Conservation (phyloP, 1,139 yeast genomes). For the Meyerozyma guilliermondii region DNA sequence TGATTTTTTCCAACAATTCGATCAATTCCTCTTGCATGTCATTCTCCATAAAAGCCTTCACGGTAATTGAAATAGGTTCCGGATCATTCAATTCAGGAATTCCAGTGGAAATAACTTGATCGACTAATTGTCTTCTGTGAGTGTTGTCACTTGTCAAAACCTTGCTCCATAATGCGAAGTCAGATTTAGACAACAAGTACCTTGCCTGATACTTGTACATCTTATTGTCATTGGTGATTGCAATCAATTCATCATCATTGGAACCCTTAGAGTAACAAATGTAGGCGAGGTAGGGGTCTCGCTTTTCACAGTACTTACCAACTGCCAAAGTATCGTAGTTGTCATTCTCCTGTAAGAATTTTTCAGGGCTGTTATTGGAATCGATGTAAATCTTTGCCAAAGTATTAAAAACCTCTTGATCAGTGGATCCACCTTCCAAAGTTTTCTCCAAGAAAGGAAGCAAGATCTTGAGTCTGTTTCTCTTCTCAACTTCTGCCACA, state of each 20-base stretch:
- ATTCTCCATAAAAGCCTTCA: conserved; percentile 95
- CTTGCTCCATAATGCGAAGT: conserved; percentile 71
- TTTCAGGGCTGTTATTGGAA: conserved; percentile 95
- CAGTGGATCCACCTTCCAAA: conserved; percentile 81
- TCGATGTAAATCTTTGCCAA: conserved; percentile 97
- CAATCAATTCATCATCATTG: conserved; percentile 83
- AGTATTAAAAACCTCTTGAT: conserved; percentile 89
- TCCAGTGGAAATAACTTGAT: conserved; percentile 93
- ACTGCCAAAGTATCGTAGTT: conserved; percentile 88
- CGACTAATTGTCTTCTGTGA: conserved; percentile 87
- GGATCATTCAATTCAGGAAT: conserved; percentile 95
- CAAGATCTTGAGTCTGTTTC: conserved; percentile 87
- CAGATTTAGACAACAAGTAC: conserved; percentile 82
- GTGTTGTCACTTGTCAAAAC: conserved; percentile 73
- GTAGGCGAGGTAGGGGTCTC: conserved; percentile 97
- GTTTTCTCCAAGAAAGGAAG: conserved; percentile 92
- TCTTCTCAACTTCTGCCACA: conserved; percentile 91
- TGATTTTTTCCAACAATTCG: conserved; percentile 91
- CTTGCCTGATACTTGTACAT: conserved; percentile 99
- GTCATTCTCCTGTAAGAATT: conserved; percentile 87
- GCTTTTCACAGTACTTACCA: conserved; percentile 97
- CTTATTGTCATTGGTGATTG: conserved; percentile 91
- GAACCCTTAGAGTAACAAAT: conserved; percentile 95
- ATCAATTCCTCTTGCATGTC: conserved; percentile 90
- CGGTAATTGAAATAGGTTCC: conserved; percentile 93